phyloP scores from a whole-genome alignment of 73 alveolate species.

The Symbiodinium natans region DNA sequence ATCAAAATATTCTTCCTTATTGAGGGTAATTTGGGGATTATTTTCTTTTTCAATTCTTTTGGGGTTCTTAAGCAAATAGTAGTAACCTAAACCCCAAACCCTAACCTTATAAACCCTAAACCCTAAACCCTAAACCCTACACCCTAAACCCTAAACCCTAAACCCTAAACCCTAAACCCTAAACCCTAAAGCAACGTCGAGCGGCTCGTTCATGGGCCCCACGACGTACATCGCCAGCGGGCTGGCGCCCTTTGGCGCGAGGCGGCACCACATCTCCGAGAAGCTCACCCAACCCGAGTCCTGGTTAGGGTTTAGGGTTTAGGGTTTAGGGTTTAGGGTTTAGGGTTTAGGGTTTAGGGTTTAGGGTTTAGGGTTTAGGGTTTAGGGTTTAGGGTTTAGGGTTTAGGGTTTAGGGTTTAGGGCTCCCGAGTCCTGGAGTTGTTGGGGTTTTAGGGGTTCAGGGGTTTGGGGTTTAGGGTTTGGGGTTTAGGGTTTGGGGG shows the following conservation, averaged over 20 bases:
- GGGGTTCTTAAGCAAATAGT: too few relatives aligned
- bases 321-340: background rate
- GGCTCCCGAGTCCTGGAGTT: background rate
- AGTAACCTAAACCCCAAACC: too few relatives aligned
- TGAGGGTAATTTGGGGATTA: too few relatives aligned
- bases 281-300: slow-evolving; percentile 71
- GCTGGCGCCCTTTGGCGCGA: slow-evolving; percentile 82
- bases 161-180: too few relatives aligned
- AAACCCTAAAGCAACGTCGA: background rate
- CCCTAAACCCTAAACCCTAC: too few relatives aligned
- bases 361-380: background rate
- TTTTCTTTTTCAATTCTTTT: too few relatives aligned
- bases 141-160: too few relatives aligned
- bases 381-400: background rate
- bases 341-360: background rate
- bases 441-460: too few relatives aligned
- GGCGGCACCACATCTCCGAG: slow-evolving; percentile 93
- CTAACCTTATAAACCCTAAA: too few relatives aligned
- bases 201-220: slow-evolving; percentile 47
- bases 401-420: too few relatives aligned
- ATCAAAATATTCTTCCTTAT: too few relatives aligned
- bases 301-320: background rate
- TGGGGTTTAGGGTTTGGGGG: too few relatives aligned
- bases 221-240: slow-evolving; percentile 37
- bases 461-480: background rate